Percentiles rank a stretch among this genome's conserved stretches.
phyloP scores from a whole-genome alignment of 73 alveolate genomes.

The Symbiodinium natans region DNA sequence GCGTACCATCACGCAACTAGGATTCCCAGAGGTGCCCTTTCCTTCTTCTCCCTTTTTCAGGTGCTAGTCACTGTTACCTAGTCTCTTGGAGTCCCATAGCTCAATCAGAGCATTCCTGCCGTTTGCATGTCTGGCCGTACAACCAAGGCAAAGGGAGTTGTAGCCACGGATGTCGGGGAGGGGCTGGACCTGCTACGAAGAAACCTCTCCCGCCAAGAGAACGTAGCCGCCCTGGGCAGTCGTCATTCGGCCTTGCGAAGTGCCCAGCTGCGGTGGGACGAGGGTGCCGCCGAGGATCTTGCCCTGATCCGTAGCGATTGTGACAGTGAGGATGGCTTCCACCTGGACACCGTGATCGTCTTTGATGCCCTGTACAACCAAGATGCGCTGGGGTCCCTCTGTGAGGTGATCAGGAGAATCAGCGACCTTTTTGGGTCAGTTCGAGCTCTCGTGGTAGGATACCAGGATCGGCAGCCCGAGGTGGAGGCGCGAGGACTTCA shows the following conservation, averaged over 20 bases:
- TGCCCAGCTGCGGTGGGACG: neutral
- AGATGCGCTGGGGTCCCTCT: neutral
- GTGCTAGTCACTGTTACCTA: too few relatives aligned
- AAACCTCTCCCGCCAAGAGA: neutral
- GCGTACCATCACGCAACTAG: neutral
- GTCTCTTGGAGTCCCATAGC: too few relatives aligned
- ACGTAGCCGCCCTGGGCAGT: neutral
- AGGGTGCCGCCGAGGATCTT: neutral
- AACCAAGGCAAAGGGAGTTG: neutral
- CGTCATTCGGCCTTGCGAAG: neutral
- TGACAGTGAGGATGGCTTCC: neutral
- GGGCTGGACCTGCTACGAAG: neutral
- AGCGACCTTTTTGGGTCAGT: neutral
- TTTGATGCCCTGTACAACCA: slow-evolving; percentile 1
- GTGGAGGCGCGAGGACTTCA: neutral
- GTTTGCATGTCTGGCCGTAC: too few relatives aligned
- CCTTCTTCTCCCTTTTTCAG: too few relatives aligned
- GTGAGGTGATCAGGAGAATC: neutral
- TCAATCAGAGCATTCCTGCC: too few relatives aligned
- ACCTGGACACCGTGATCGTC: neutral
- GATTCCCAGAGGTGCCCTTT: too few relatives aligned
- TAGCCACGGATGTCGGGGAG: neutral
- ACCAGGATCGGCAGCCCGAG: slow-evolving; percentile 5
- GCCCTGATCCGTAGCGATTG: neutral
- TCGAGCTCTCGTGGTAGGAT: neutral